Evolutionary conservation across 176 grass and related monocot species (phyloP), one percentile per base, ranked within the genome.

Genomic region (Tillandsia fasciculata): DNA sequence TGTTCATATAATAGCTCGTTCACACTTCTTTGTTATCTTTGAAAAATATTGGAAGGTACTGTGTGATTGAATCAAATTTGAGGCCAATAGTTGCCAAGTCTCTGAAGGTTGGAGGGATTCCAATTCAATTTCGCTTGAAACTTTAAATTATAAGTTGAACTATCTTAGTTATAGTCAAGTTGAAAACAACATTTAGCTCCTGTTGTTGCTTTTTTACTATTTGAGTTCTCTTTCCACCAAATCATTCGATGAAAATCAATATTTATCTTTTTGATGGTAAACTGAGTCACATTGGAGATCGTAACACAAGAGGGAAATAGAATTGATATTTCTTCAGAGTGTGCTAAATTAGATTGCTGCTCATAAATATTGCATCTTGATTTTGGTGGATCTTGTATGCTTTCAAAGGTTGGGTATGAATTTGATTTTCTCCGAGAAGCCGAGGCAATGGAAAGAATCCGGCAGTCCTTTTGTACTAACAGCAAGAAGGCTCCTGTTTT

Each of bases 361-460:
- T 76, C 1, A 12, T 68, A 49, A 4, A 2, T 10, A 68, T 59
- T 18, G 15, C 2, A 15, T 58, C 17, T 64, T 29, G 24, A 59
- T 53, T 48, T 12, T 48, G 26, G 49, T 83, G 26, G 52, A 14
- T 2, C 52, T 70, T 82, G 8, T 78, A 18, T 86, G 24, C 50
- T 81, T 80, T 63, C 66, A 53, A 74, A 97, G 93, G 84, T 97
- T 73, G 81, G 73, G 77, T 97, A 92, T 73, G 93, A 97, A 77
- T 97, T 97, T 90, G 93, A 97, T 73, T 97, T 97, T 92, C 73
- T 90, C 15, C 86, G 86, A 12, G 93, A 97, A 85, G 93, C 93
- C 22, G 83, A 66, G 50, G 63, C 93, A 53, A 97, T 97, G 93
- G 93, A 97, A 81, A 90, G 77, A 73, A 92, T 97, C 69, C 53